These are phyloP conservation scores for Myriosclerotinia duriaeana DNA, from an alignment of 2,329 filamentous ascomycete species.

Conservation along the genomic window DNA sequence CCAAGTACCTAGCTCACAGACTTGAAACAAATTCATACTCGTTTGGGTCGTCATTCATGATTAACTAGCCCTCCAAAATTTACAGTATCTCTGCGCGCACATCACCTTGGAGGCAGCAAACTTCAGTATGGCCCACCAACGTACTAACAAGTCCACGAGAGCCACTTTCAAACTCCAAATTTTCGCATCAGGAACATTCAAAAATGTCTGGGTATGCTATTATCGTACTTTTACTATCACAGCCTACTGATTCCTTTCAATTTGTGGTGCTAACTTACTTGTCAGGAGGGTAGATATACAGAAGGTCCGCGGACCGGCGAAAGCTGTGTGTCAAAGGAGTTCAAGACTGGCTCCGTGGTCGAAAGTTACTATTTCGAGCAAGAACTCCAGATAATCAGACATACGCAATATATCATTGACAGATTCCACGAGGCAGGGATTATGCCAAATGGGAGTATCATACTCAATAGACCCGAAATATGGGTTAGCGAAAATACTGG, in stretches of 20 bases:
- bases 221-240: background rate
- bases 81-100: background rate
- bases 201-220: conserved; percentile 22
- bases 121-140: conserved; percentile 10
- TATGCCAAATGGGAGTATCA: background rate
- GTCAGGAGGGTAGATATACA: conserved; percentile 7
- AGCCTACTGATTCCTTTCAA: background rate
- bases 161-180: background rate
- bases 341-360: conserved; percentile 20
- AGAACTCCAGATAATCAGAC: conserved; percentile 12
- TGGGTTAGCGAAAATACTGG: conserved; percentile 1
- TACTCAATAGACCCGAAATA: conserved; percentile 17
- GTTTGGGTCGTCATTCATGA: background rate
- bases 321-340: conserved; percentile 21
- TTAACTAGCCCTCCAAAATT: background rate
- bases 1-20: background rate
- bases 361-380: conserved; percentile 16
- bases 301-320: background rate
- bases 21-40: background rate
- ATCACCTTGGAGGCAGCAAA: background rate
- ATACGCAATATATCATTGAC: conserved; percentile 19
- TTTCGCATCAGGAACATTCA: conserved; percentile 23
- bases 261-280: background rate
- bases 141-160: conserved; percentile 7
- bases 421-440: conserved; percentile 5